Conservation (phyloP, 192 early-diverging fungal genomes). For the Fimicolochytrium jonesii region DNA sequence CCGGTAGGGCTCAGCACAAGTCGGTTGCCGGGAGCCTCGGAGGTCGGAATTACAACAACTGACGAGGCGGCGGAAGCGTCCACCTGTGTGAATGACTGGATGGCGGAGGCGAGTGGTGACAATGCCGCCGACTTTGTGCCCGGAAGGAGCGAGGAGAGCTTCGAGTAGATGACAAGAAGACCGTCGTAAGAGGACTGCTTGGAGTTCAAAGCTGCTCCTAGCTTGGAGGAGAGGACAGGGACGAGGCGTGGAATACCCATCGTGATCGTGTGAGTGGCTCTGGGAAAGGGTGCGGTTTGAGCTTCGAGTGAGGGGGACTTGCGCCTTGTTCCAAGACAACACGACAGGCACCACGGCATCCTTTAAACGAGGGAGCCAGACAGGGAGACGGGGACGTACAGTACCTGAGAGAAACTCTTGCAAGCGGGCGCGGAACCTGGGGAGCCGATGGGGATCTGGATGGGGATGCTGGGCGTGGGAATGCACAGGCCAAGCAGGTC, state of each 20-base stretch:
- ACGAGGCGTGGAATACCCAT: slow-evolving; percentile 18
- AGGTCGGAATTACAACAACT: background rate
- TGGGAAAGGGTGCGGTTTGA: no score
- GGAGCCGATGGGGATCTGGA: no score
- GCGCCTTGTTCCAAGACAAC: no score
- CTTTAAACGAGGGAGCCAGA: no score
- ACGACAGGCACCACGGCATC: no score
- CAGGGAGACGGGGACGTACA: no score
- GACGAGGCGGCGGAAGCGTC: background rate
- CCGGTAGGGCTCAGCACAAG: slow-evolving; percentile 75
- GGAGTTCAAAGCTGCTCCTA: slow-evolving; percentile 1
- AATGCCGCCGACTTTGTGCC: background rate
- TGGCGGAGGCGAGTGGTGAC: background rate
- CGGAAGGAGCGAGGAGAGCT: background rate
- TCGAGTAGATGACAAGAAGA: slow-evolving; percentile 17
- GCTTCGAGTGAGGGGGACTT: no score
- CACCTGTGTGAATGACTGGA: background rate
- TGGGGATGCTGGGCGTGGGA: no score
- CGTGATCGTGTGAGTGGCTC: no score
- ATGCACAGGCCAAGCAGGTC: no score
- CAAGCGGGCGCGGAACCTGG: no score
- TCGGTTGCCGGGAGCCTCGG: slow-evolving; percentile 55
- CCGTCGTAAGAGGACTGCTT: slow-evolving; percentile 11
- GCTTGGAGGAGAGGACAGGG: slow-evolving; percentile 3
- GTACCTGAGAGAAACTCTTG: no score